Percentiles rank a stretch among this genome's conserved stretches.
phyloP scores from a whole-genome alignment of 805 yeast genomes.

The Candida manassasensis region DNA sequence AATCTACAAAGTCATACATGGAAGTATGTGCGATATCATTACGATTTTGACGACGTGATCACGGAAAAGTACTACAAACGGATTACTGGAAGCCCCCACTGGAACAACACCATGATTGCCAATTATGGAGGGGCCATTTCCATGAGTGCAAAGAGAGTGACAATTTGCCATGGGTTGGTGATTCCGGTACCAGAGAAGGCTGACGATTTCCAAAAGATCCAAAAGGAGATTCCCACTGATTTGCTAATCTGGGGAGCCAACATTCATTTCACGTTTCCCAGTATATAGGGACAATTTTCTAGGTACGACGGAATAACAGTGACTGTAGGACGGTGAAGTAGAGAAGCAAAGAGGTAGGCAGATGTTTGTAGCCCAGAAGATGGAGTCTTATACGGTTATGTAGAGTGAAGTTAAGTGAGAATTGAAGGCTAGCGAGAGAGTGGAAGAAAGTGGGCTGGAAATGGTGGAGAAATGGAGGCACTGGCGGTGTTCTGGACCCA shows the following conservation, averaged over 20 bases:
- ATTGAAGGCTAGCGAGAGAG: no score
- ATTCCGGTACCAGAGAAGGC: conserved; percentile 28
- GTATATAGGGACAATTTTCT: conserved; percentile 21
- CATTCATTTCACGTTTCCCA: conserved; percentile 34
- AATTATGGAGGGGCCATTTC: conserved; percentile 29
- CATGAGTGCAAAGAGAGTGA: conserved; percentile 30
- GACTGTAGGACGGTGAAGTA: no score
- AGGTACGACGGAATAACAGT: no score
- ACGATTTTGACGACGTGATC: conserved; percentile 24
- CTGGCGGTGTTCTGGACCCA: no score
- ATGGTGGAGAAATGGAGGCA: no score
- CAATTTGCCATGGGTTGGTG: conserved; percentile 34
- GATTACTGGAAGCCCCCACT: conserved; percentile 14
- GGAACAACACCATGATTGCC: conserved; percentile 25
- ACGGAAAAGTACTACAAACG: conserved; percentile 17
- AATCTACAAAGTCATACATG: conserved; percentile 38
- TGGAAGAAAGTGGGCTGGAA: no score
- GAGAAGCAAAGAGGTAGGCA: no score
- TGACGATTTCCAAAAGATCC: conserved; percentile 19
- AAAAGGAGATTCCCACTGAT: conserved; percentile 14
- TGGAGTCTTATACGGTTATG: no score
- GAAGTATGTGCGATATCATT: conserved; percentile 33
- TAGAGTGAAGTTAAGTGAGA: no score
- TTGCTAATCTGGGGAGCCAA: conserved; percentile 33
- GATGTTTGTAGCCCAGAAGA: no score